These are phyloP conservation scores for Cochlearia excelsa DNA, from an alignment of 345 rosid genomes.

Conservation along the genomic window DNA sequence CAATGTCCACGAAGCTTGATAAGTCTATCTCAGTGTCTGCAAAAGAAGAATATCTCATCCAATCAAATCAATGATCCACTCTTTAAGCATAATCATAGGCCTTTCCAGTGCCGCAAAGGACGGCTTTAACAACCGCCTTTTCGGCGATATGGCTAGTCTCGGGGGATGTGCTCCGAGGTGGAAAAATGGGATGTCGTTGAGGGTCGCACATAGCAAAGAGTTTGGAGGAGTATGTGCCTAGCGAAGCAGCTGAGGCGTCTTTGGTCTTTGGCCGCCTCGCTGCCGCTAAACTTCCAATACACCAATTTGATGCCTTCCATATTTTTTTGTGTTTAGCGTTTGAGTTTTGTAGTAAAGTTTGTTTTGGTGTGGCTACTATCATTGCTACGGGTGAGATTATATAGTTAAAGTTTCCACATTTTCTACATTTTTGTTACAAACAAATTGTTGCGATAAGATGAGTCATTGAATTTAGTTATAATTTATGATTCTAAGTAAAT, in stretches of 20 bases:
- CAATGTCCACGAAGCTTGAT: slow-evolving; percentile 14
- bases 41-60: too few relatives aligned
- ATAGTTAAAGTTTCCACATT: background rate
- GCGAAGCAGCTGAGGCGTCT: slow-evolving; percentile 16
- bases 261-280: slow-evolving; percentile 20
- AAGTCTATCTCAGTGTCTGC: slow-evolving; percentile 11
- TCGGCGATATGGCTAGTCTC: slow-evolving; percentile 50
- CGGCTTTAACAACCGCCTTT: slow-evolving; percentile 47
- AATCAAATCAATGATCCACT: too few relatives aligned
- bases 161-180: slow-evolving; percentile 48
- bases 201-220: slow-evolving; percentile 33
- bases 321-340: slow-evolving; percentile 3
- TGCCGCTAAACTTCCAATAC: slow-evolving; percentile 35
- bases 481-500: too few relatives aligned
- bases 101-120: slow-evolving; percentile 47
- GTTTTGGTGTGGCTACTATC: slow-evolving; percentile 12
- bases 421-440: too few relatives aligned
- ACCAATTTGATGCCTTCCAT: slow-evolving; percentile 6
- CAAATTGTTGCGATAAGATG: too few relatives aligned
- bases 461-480: too few relatives aligned
- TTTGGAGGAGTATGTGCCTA: slow-evolving; percentile 36
- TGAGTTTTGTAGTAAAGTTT: background rate
- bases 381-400: slow-evolving; percentile 1
- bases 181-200: slow-evolving; percentile 38
- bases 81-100: slow-evolving; percentile 27